phyloP scores from a whole-genome alignment of 805 yeast genomes.

The Ogataea paraovalis region DNA sequence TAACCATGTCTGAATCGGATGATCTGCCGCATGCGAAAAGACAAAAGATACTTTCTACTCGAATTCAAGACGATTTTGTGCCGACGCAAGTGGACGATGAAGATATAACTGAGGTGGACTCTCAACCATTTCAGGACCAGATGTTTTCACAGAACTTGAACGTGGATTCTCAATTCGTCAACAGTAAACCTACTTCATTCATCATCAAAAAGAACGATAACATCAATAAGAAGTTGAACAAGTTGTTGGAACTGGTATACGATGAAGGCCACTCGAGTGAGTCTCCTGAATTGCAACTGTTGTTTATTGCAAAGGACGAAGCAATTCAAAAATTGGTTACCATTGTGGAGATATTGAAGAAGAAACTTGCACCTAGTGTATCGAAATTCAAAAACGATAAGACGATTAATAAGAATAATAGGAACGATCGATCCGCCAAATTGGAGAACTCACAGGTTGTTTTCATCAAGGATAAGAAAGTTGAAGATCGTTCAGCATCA shows the following conservation, averaged over 20 bases:
- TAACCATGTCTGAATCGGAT: no score
- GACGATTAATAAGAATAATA: constrained; percentile 7
- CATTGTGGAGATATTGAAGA: constrained; percentile 29
- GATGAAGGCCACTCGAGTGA: background rate
- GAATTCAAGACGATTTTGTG: no score
- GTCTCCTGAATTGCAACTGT: constrained; percentile 7
- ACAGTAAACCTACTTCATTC: background rate
- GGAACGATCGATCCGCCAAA: constrained; percentile 11
- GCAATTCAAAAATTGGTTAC: constrained; percentile 28
- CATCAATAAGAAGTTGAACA: constrained; percentile 18
- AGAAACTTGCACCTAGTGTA: constrained; percentile 13
- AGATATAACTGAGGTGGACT: no score
- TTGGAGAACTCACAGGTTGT: constrained; percentile 5
- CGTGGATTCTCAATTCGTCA: background rate
- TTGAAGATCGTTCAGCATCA: constrained; percentile 1
- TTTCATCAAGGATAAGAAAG: constrained; percentile 2
- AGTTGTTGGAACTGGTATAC: constrained; percentile 10
- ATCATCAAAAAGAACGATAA: constrained; percentile 22
- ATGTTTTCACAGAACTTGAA: background rate
- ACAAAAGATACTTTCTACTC: no score
- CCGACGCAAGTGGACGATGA: no score
- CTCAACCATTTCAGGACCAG: no score
- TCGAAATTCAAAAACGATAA: background rate
- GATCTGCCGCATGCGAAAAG: no score
- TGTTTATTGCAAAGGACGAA: constrained; percentile 19